Evolutionary conservation across 1,139 yeast species (phyloP).

Genomic region (Blastobotrys serpentis): DNA sequence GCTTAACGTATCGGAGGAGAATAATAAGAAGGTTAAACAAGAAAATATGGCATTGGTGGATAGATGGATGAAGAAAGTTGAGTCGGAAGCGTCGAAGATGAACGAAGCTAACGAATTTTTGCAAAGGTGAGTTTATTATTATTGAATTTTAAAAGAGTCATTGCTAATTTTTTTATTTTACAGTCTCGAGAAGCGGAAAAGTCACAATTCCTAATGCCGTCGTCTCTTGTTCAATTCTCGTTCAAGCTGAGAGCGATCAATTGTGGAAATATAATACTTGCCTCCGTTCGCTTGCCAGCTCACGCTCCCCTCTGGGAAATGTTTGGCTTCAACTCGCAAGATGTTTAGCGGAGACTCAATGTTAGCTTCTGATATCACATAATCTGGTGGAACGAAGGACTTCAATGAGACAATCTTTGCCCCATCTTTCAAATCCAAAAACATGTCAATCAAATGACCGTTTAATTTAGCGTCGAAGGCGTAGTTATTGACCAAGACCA

Average conservation of each 20-base stretch:
- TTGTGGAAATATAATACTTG: constrained; percentile 74
- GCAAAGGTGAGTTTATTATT: constrained; percentile 29
- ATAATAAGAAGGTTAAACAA: constrained; percentile 40
- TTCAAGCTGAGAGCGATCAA: constrained; percentile 40
- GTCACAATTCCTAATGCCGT: not conserved
- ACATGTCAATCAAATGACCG: constrained; percentile 62
- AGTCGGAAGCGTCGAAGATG: constrained; percentile 57
- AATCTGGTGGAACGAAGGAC: constrained; percentile 61
- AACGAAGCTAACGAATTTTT: constrained; percentile 54
- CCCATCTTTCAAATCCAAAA: constrained; percentile 66
- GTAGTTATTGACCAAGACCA: constrained; percentile 77
- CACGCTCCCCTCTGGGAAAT: constrained; percentile 69
- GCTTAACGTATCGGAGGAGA: constrained; percentile 56
- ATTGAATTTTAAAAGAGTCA: not conserved
- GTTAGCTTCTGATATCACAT: constrained; percentile 52
- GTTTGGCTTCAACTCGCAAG: constrained; percentile 61
- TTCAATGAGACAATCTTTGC: constrained; percentile 76
- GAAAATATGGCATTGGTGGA: constrained; percentile 57
- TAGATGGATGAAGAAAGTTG: constrained; percentile 61
- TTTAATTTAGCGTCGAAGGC: constrained; percentile 75
- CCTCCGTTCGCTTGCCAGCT: constrained; percentile 92
- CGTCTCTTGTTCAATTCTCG: constrained; percentile 4
- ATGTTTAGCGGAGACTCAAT: constrained; percentile 57
- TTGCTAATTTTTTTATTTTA: not conserved
- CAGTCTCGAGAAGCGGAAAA: not conserved